phyloP scores from a whole-genome alignment of 2,329 filamentous ascomycete genomes.

The Didymella arachidicola region DNA sequence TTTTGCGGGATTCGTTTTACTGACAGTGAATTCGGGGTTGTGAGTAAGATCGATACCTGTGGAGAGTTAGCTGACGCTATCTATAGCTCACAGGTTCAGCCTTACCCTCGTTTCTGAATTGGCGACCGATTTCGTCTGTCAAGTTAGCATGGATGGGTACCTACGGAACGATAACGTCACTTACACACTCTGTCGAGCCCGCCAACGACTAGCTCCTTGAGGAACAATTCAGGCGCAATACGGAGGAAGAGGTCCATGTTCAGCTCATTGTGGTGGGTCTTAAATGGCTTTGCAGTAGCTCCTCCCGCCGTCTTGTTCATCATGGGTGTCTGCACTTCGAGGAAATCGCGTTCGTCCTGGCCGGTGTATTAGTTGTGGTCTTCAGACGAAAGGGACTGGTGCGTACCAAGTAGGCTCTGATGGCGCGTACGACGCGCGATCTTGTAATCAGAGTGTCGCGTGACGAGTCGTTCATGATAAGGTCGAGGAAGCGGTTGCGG shows the following conservation, averaged over 20 bases:
- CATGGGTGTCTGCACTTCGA: constrained; percentile 94
- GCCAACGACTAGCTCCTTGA: constrained; percentile 96
- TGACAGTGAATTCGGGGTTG: constrained; percentile 70
- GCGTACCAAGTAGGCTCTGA: constrained; percentile 70
- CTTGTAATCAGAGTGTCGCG: constrained; percentile 85
- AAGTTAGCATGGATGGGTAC: not conserved
- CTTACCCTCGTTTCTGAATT: constrained; percentile 88
- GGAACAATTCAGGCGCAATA: constrained; percentile 91
- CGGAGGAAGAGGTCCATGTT: constrained; percentile 95
- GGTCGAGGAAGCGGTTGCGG: constrained; percentile 91
- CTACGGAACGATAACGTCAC: not conserved
- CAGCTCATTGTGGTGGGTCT: constrained; percentile 94
- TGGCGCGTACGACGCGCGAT: constrained; percentile 85
- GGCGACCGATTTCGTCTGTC: constrained; percentile 53
- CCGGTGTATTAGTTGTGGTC: too few species aligned
- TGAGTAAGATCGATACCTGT: constrained; percentile 79
- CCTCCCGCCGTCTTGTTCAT: constrained; percentile 96
- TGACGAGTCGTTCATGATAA: constrained; percentile 94
- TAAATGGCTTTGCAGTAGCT: constrained; percentile 93
- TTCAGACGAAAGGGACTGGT: too few species aligned
- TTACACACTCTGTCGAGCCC: constrained; percentile 86
- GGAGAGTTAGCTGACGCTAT: too few species aligned
- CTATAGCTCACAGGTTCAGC: too few species aligned
- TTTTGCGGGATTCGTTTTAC: too few species aligned
- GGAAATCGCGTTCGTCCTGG: constrained; percentile 72